phyloP scores from a whole-genome alignment of 208 protist species.

The Trichomonas tenax region DNA sequence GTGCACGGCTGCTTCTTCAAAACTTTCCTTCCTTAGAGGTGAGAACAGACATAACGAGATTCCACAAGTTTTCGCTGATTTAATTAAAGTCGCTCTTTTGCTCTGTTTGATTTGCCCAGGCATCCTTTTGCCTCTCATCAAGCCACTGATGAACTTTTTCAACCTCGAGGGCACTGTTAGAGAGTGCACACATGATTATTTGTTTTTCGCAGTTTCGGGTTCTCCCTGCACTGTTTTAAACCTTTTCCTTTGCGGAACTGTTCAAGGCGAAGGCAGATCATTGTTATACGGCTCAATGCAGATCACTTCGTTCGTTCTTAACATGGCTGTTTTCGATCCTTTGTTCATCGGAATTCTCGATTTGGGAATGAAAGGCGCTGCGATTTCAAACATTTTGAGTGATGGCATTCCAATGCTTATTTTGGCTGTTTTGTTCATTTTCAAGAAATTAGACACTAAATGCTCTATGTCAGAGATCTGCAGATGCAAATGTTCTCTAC shows the following conservation, averaged over 20 bases:
- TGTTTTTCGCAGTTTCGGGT: background rate
- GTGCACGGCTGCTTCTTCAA: background rate
- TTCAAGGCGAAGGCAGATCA: background rate
- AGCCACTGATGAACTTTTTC: background rate
- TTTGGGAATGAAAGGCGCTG: background rate
- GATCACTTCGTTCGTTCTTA: background rate
- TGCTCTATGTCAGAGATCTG: background rate
- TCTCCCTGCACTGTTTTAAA: background rate
- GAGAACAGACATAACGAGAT: no score
- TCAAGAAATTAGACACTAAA: background rate
- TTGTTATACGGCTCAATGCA: background rate
- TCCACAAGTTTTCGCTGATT: background rate
- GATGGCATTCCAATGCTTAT: background rate
- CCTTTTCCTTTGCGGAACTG: background rate
- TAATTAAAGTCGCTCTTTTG: background rate
- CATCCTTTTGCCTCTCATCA: background rate
- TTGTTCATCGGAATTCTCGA: background rate
- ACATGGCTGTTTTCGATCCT: background rate
- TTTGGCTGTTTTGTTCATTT: background rate
- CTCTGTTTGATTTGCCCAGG: background rate
- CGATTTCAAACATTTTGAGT: background rate
- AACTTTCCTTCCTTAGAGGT: background rate
- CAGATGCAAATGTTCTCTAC: background rate
- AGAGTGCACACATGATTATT: background rate
- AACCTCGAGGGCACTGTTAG: background rate